These are phyloP conservation scores for Fusarium udum DNA, from an alignment of 2,329 filamentous ascomycete genomes.

Conservation along the genomic window DNA sequence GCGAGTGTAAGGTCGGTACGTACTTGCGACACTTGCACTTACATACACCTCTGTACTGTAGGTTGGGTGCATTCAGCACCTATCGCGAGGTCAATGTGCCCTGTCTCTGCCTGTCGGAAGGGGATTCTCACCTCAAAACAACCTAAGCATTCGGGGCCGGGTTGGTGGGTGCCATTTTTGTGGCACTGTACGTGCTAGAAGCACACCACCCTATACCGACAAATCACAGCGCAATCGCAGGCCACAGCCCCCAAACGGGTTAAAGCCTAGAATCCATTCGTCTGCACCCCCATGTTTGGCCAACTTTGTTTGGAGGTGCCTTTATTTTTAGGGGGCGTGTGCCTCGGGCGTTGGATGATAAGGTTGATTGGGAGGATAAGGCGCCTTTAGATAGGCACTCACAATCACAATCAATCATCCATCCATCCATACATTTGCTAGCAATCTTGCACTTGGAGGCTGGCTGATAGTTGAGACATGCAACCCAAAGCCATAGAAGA, in stretches of 20 bases:
- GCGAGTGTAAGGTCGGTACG: conserved; percentile 28
- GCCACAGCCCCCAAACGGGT: not conserved
- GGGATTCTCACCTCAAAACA: not conserved
- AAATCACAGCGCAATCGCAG: conserved; percentile 7
- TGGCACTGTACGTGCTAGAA: not conserved
- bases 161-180: conserved; percentile 2
- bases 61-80: not conserved
- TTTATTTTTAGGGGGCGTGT: not conserved
- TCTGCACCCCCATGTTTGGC: not conserved
- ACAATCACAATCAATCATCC: not conserved
- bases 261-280: not conserved
- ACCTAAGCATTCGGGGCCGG: not conserved
- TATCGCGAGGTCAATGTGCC: conserved; percentile 26
- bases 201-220: not conserved
- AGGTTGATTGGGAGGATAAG: conserved; percentile 1
- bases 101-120: conserved; percentile 15
- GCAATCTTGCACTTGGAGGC: not conserved
- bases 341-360: not conserved
- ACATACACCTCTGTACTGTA: not conserved
- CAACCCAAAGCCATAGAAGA: conserved; percentile 5
- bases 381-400: not conserved
- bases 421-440: not conserved
- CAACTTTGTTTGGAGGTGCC: not conserved
- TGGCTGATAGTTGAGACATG: not conserved
- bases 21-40: conserved; percentile 13